phyloP scores from a whole-genome alignment of 306 rosid species.

The Alnus glutinosa region DNA sequence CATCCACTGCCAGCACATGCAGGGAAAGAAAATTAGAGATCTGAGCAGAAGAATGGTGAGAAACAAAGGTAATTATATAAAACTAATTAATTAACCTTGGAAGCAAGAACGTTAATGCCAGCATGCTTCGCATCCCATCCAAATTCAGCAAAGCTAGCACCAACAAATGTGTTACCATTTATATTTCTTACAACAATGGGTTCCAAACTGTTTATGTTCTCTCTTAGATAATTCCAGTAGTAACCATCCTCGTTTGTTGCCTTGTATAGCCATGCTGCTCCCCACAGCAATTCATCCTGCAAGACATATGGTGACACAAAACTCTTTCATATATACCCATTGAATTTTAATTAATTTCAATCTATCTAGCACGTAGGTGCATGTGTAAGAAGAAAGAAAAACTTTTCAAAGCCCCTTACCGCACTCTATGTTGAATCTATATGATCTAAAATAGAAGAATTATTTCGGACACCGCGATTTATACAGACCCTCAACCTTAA shows the following conservation, averaged over 20 bases:
- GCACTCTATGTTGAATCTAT: neutral
- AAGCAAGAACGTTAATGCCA: conserved; percentile 56
- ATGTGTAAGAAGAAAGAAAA: too few relatives aligned
- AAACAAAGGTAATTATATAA: neutral
- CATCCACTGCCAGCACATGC: conserved; percentile 28
- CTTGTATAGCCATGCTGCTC: conserved; percentile 51
- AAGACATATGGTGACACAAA: neutral
- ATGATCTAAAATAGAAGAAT: neutral
- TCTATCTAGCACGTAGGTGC: too few relatives aligned
- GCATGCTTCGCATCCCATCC: conserved; percentile 59
- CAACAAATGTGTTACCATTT: too few relatives aligned
- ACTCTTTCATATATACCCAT: too few relatives aligned
- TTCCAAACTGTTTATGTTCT: conserved; percentile 17
- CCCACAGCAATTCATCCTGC: conserved; percentile 62
- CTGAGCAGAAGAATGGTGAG: neutral
- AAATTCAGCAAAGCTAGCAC: conserved; percentile 27
- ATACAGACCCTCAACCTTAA: neutral
- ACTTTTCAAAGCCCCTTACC: too few relatives aligned
- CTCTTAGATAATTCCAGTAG: conserved; percentile 37
- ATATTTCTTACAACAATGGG: neutral
- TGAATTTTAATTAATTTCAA: too few relatives aligned
- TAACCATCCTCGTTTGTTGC: conserved; percentile 7
- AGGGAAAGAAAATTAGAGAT: neutral
- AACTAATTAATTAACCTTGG: conserved; percentile 26
- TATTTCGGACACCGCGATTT: neutral